phyloP scores from a whole-genome alignment of 805 yeast species.

The Metschnikowia continentalis region DNA sequence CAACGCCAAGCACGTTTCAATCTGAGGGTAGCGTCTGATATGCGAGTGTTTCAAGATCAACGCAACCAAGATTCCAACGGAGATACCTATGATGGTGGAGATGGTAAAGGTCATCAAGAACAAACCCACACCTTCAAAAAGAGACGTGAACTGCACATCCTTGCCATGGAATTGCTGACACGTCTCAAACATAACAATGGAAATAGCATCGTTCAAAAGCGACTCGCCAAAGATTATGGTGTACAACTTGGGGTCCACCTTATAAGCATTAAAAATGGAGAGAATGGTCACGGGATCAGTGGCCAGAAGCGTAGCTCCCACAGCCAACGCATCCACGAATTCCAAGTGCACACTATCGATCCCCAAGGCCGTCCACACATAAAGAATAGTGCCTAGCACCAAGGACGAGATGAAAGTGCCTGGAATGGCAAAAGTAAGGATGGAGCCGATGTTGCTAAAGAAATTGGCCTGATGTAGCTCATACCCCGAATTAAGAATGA shows the following conservation, averaged over 20 bases:
- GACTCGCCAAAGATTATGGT: conserved; percentile 98
- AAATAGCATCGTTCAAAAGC: conserved; percentile 91
- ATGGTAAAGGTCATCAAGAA: conserved; percentile 91
- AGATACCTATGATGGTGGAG: conserved; percentile 82
- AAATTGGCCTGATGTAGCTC: conserved; percentile 95
- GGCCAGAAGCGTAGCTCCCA: conserved; percentile 96
- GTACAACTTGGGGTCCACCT: conserved; percentile 95
- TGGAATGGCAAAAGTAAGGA: conserved; percentile 90
- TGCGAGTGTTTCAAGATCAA: conserved; percentile 87
- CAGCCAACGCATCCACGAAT: conserved; percentile 94
- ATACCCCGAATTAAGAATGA: conserved; percentile 92
- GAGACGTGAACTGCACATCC: conserved; percentile 61
- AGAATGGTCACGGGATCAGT: conserved; percentile 97
- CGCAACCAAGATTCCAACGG: conserved; percentile 86
- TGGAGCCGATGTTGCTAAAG: conserved; percentile 86
- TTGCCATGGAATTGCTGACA: conserved; percentile 94
- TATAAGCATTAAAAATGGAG: conserved; percentile 94
- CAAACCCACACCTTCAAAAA: conserved; percentile 90
- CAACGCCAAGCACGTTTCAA: conserved; percentile 89
- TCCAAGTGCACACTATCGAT: conserved; percentile 83
- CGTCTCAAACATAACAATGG: conserved; percentile 98
- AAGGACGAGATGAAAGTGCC: conserved; percentile 93
- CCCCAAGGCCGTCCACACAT: conserved; percentile 87
- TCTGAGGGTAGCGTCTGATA: conserved; percentile 91
- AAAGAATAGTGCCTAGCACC: conserved; percentile 84